Percentiles rank a stretch among this genome's conserved stretches.
Evolutionary conservation across 805 yeast species (phyloP).

Genomic region (Suhomyces vadensis): DNA sequence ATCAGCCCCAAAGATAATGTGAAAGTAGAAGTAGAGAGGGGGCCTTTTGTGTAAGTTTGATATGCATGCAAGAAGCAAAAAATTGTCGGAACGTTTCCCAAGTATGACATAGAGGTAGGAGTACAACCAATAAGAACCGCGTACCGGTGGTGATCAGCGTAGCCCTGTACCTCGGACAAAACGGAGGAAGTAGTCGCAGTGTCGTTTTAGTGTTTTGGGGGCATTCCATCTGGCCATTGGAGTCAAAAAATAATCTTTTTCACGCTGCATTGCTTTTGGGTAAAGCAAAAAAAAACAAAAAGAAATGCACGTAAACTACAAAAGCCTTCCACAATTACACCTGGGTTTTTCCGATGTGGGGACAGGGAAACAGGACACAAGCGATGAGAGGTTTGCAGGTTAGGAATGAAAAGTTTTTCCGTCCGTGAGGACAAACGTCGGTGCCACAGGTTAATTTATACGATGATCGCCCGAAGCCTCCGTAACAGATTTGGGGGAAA

Average conservation of each 20-base stretch:
- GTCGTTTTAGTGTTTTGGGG: not conserved
- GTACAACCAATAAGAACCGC: not conserved
- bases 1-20: conserved; percentile 1
- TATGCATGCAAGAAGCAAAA: not conserved
- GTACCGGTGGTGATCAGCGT: not conserved
- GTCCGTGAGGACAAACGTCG: not conserved
- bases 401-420: conserved; percentile 2
- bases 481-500: no score
- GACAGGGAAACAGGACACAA: not conserved
- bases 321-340: not conserved
- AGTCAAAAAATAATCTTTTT: not conserved
- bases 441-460: not conserved
- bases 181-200: not conserved
- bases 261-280: no score
- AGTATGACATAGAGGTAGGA: not conserved
- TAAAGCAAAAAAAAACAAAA: not conserved
- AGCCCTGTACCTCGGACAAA: conserved; percentile 1
- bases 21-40: not conserved
- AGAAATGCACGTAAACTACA: conserved; percentile 1
- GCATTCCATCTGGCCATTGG: not conserved
- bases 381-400: not conserved
- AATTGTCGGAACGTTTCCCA: conserved; percentile 1
- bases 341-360: conserved; percentile 1
- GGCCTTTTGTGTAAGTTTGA: not conserved
- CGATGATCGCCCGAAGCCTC: conserved; percentile 1